Conservation (phyloP, 2,329 filamentous ascomycete genomes). For the Claviceps fusiformis region DNA sequence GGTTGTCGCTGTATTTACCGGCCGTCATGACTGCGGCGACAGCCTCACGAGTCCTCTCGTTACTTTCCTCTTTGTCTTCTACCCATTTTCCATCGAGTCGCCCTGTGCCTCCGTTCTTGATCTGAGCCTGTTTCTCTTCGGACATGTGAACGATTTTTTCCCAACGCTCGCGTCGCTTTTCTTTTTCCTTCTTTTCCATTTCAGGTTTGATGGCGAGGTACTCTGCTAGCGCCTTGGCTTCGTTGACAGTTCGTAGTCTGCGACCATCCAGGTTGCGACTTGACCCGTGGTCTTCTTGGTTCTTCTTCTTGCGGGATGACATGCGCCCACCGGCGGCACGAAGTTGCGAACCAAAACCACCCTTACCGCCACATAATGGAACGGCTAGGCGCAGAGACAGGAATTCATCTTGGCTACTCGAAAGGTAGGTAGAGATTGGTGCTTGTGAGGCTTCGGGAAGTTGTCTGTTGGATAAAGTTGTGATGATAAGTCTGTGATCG, state of each 20-base stretch:
- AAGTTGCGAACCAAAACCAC: slow-evolving; percentile 93
- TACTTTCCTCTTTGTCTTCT: slow-evolving; percentile 83
- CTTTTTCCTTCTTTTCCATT: slow-evolving; percentile 90
- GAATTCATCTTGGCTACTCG: slow-evolving; percentile 46
- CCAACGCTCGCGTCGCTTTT: slow-evolving; percentile 72
- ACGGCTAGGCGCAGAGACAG: slow-evolving; percentile 70
- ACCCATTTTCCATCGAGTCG: slow-evolving; percentile 85
- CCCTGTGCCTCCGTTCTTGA: slow-evolving; percentile 57
- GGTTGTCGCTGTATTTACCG: slow-evolving; percentile 47
- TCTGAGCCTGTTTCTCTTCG: slow-evolving; percentile 70
- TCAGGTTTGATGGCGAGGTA: slow-evolving; percentile 93
- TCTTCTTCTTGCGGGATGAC: slow-evolving; percentile 85
- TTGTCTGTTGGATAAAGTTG: slow-evolving; percentile 65
- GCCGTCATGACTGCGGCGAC: slow-evolving; percentile 57
- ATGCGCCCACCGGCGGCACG: slow-evolving; percentile 95
- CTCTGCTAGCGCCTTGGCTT: slow-evolving; percentile 89
- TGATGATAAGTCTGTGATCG: slow-evolving; percentile 56
- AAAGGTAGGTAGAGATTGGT: slow-evolving; percentile 49
- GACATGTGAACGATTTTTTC: slow-evolving; percentile 76
- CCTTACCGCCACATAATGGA: slow-evolving; percentile 82
- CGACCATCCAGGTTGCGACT: slow-evolving; percentile 89
- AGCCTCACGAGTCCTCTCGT: slow-evolving; percentile 67
- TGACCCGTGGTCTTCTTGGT: slow-evolving; percentile 74
- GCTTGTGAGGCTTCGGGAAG: slow-evolving; percentile 40
- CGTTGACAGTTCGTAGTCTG: slow-evolving; percentile 77